Evolutionary conservation across 306 rosid species (phyloP).

Genomic region (Cucurbita maxima): DNA sequence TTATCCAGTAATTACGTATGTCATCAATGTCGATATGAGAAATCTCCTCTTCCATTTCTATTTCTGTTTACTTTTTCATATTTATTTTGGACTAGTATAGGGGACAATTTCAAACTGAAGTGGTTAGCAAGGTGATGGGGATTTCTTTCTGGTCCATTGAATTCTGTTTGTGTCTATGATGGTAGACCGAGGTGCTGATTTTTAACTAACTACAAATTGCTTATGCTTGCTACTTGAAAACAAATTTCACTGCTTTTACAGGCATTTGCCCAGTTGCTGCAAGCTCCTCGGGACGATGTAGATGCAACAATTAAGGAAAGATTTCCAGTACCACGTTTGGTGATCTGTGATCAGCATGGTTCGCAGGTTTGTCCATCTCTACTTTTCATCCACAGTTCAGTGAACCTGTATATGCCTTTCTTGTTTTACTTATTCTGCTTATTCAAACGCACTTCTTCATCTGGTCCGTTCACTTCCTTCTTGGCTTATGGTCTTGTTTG

Average conservation of each 20-base stretch:
- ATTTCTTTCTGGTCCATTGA: background rate
- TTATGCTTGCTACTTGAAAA: background rate
- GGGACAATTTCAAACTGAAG: background rate
- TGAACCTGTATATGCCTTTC: background rate
- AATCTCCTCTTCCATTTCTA: background rate
- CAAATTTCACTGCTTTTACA: conserved; percentile 17
- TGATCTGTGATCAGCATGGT: conserved; percentile 91
- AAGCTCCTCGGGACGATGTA: conserved; percentile 68
- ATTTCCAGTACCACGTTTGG: conserved; percentile 93
- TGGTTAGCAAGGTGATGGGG: background rate
- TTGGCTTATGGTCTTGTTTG: background rate
- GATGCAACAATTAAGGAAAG: conserved; percentile 69
- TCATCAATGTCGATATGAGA: background rate
- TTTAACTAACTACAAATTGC: background rate
- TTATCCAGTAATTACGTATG: background rate
- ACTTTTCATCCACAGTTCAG: background rate
- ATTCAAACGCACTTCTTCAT: background rate
- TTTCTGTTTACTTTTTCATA: background rate
- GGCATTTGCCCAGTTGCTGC: conserved; percentile 88
- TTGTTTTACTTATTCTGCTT: background rate
- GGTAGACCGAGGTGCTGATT: background rate
- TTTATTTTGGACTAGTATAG: background rate
- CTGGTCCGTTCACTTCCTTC: background rate
- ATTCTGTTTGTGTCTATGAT: background rate
- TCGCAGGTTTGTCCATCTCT: conserved; percentile 49